phyloP scores from a whole-genome alignment of 2,329 filamentous ascomycete species.

The Epichloe gansuensis region DNA sequence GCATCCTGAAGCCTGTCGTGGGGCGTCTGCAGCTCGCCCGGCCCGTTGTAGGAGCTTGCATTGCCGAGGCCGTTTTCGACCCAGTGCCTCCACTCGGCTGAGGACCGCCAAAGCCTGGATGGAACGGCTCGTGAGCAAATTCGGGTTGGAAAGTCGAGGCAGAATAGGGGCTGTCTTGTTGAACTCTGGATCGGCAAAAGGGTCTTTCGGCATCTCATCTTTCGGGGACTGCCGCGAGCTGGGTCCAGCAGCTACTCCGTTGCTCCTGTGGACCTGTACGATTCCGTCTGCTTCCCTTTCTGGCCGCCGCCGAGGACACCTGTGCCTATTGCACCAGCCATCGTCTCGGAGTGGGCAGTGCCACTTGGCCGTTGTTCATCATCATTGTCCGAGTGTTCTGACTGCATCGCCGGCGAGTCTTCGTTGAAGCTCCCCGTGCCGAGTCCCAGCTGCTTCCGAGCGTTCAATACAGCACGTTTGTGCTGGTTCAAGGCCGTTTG shows the following conservation, averaged over 20 bases:
- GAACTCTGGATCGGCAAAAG: slow-evolving; percentile 19
- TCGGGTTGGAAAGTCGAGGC: slow-evolving; percentile 11
- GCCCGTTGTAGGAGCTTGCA: slow-evolving; percentile 9
- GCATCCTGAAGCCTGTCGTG: slow-evolving; percentile 13
- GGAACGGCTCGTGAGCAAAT: slow-evolving; percentile 25
- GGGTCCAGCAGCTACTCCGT: slow-evolving; percentile 9
- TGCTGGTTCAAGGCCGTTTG: slow-evolving; percentile 73
- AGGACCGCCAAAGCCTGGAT: slow-evolving; percentile 23
- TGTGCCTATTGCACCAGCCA: not conserved
- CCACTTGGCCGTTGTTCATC: not conserved
- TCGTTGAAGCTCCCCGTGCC: slow-evolving; percentile 16
- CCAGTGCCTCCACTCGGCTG: not conserved
- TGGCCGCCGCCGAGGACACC: slow-evolving; percentile 6
- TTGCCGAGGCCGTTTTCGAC: slow-evolving; percentile 4
- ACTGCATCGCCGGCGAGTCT: slow-evolving; percentile 14
- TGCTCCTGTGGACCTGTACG: slow-evolving; percentile 14
- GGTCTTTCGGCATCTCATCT: slow-evolving; percentile 22
- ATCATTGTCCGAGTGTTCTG: slow-evolving; percentile 16
- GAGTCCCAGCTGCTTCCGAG: slow-evolving; percentile 41
- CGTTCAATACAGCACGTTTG: slow-evolving; percentile 63
- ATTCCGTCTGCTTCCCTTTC: slow-evolving; percentile 23
- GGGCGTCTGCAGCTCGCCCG: slow-evolving; percentile 9
- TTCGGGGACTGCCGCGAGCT: slow-evolving; percentile 13
- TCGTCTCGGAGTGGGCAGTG: not conserved
- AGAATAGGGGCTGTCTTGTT: slow-evolving; percentile 7